Evolutionary conservation across 371 early-diverging fungal species (phyloP), one percentile per base, ranked within the genome.

Genomic region (Conidiobolus incongruus): DNA sequence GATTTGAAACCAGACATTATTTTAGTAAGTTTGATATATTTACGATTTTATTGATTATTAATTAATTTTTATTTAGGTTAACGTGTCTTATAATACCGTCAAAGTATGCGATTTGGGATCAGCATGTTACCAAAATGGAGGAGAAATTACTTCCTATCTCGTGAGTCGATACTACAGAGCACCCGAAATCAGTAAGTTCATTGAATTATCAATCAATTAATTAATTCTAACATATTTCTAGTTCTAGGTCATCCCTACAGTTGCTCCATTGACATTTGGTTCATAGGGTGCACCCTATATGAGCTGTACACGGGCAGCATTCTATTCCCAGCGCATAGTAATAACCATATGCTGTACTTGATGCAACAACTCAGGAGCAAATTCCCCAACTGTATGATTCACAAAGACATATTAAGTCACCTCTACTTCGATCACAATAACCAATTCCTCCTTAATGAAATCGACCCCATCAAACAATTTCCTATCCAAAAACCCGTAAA

Each of bases 1-100:
- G 98, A 97, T 60, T 85, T 97, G 59, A 97, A 97, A 49, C 98
- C 98, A 1, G 98, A 96, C 57, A 97, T 96, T 58, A 81, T 96
- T 46, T 63, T 97, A 38, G 89, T 80, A 51, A 43, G 45, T 23
- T 35, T 2, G n/a, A n/a, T n/a, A n/a, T n/a, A n/a, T n/a, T n/a
- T n/a, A n/a, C 19, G 21, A 16, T 33, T 10, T 5, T 8, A 23
- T 24, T 40, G 1, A 29, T 10, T 29, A 30, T 34, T 21, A 29
- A 16, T 17, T 48, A 23, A 22, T 45, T 11, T 38, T 0, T 3
- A 26, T 22, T n/a, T 24, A 54, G 55, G 55, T 75, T 1, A 73
- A 74, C 15, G 84, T 82, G 44, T 62, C 66, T 48, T 72, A 82
- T 52, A 81, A 74, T 38, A 62, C 64, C 0, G 63, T 92, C 8